Base-by-base conservation (phyloP, 345 rosid genomes). In the Passiflora organensis region DNA sequence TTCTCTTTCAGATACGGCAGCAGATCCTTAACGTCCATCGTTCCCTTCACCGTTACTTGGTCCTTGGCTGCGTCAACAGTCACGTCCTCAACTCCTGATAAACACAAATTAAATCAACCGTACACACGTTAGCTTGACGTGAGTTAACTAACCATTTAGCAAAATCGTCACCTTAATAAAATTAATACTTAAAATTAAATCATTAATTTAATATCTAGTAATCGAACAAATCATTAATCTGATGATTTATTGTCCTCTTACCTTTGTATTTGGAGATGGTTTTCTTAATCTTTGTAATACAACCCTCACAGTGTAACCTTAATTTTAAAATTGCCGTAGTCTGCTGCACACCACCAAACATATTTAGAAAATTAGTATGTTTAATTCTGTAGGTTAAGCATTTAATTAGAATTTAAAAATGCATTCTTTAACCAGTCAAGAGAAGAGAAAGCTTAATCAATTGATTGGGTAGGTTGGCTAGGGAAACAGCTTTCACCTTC, bases 1-100 rank as follows among this genome's bases (percentile, higher is more conserved):
- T 81, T 93, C 43, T 66, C 73, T 11, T 46, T 65, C n/a, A 93
- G 84, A 46, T 66, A 60, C 16, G 87, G 78, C 12, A 56, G 70
- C 43, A 86, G 66, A 28, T 72, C 69, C 53, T 84, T 80, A 1
- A 66, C 79, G 63, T 88, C 91, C 72, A 82, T 60, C 8, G 76
- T 84, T 1, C 99, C 99, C 25, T 76, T 89, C 20, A 89, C 95
- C 21, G 80, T 72, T 22, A 93, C 86, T 14, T 75, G 71, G 52
- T 89, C 95, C 67, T 84, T 93, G 4, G 52, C 76, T 13, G 53
- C 72, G 60, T 86, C 94, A 0, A 89, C 59, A 14, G 59, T 39
- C 5, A 93, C 94, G 23, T 72, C 45, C 0, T 59, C 67, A 51
- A 93, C 94, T 1, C 99, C 99, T 93, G 80, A 59, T 55, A 34